These are phyloP conservation scores for Colletotrichum eleusines DNA, from an alignment of 2,329 filamentous ascomycete genomes.

Conservation along the genomic window DNA sequence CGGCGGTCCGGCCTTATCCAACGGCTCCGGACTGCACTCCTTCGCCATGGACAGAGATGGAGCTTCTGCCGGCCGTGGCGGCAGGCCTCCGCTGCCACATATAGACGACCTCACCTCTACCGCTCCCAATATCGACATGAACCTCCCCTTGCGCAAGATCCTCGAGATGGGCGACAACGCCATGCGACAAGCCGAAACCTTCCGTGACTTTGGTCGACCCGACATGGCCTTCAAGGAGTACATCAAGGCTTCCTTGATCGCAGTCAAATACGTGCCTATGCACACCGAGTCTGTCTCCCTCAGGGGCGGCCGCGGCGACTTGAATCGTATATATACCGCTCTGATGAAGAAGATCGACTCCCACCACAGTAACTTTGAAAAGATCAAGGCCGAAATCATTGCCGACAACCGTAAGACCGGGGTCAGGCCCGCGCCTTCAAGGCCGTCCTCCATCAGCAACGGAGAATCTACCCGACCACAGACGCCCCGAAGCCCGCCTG, in stretches of 20 bases:
- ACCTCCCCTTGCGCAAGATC: conserved; percentile 65
- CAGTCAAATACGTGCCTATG: conserved; percentile 79
- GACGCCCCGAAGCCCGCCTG: conserved; percentile 39
- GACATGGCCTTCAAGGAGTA: conserved; percentile 88
- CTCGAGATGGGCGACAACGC: conserved; percentile 65
- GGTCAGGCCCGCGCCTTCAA: conserved; percentile 57
- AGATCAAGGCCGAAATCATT: conserved; percentile 70
- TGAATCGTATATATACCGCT: conserved; percentile 61
- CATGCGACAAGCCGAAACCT: conserved; percentile 71
- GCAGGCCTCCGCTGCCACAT: conserved; percentile 60
- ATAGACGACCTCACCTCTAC: conserved; percentile 65
- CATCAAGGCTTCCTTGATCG: conserved; percentile 83
- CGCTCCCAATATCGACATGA: conserved; percentile 59
- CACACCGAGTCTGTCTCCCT: conserved; percentile 81
- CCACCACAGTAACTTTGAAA: conserved; percentile 64
- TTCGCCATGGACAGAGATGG: conserved; percentile 39
- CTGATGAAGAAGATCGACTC: conserved; percentile 64
- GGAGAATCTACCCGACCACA: conserved; percentile 27
- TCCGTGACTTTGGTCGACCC: conserved; percentile 72
- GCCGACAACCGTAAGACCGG: conserved; percentile 73
- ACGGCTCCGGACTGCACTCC: conserved; percentile 35
- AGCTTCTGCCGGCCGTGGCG: conserved; percentile 41
- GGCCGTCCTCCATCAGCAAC: conserved; percentile 31
- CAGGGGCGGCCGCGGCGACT: conserved; percentile 64
- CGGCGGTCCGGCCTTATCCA: conserved; percentile 35